Conservation (phyloP, 164 flowering plant species). For the Chloranthus sessilifolius region DNA sequence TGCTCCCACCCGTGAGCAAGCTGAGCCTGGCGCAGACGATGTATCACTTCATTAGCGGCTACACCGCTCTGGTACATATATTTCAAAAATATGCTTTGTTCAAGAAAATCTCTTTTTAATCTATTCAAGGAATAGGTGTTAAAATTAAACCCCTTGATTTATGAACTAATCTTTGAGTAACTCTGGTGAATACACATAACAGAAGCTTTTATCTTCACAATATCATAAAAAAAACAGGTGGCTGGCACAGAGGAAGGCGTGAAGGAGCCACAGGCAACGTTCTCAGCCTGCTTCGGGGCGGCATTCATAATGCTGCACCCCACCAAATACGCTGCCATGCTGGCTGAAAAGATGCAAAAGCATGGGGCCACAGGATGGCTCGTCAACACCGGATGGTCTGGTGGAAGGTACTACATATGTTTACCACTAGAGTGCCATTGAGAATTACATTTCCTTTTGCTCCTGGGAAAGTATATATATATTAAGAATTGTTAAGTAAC, state of each 20-base stretch:
- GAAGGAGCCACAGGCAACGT: conserved; percentile 91
- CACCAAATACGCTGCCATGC: conserved; percentile 94
- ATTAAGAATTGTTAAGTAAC: no score
- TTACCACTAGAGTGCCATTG: not conserved
- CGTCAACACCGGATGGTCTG: conserved; percentile 99
- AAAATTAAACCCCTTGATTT: not conserved
- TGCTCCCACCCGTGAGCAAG: conserved; percentile 99
- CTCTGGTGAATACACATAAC: not conserved
- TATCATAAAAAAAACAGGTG: conserved; percentile 42
- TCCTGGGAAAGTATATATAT: no score
- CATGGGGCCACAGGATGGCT: conserved; percentile 99
- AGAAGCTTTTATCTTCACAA: not conserved
- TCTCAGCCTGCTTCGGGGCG: conserved; percentile 98
- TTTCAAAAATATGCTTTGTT: no score
- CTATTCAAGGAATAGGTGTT: not conserved
- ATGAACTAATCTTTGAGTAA: no score
- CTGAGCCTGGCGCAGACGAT: conserved; percentile 91
- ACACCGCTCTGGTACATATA: conserved; percentile 89
- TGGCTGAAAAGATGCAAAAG: conserved; percentile 93
- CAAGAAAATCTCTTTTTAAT: not conserved
- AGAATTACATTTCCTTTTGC: not conserved
- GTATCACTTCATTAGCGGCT: conserved; percentile 99
- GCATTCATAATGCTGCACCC: conserved; percentile 99
- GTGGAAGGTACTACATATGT: conserved; percentile 99
- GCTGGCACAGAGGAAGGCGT: conserved; percentile 99